Evolutionary conservation across 2,329 filamentous ascomycete genomes (phyloP).

Genomic region (Knufia fluminis): DNA sequence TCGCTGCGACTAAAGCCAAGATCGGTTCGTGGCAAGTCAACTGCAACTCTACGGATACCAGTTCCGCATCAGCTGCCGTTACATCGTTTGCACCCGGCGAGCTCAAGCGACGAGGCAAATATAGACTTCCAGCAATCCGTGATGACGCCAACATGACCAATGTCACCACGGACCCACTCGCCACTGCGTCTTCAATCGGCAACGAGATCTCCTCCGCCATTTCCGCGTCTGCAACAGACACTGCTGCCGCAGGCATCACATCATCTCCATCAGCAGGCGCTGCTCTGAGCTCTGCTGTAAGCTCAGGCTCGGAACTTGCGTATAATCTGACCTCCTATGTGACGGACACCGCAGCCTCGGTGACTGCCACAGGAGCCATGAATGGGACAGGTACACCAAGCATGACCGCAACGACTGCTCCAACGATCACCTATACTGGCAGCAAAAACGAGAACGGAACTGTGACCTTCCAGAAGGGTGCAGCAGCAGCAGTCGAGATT

Average conservation of each 20-base stretch:
- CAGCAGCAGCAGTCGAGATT: background rate
- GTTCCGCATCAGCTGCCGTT: background rate
- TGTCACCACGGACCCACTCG: background rate
- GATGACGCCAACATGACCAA: background rate
- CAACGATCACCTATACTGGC: background rate
- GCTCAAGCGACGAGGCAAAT: slow-evolving; percentile 4
- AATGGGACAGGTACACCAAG: background rate
- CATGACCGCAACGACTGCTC: slow-evolving; percentile 3
- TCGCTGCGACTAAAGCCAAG: slow-evolving; percentile 3
- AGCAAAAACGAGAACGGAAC: background rate
- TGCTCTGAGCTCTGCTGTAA: slow-evolving; percentile 3
- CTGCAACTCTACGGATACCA: background rate
- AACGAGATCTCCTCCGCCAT: slow-evolving; percentile 6
- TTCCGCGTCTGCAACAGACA: background rate
- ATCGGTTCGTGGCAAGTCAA: slow-evolving; percentile 8
- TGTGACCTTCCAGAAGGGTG: background rate
- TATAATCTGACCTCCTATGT: slow-evolving; percentile 3
- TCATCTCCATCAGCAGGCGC: slow-evolving; percentile 4
- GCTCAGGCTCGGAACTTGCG: background rate
- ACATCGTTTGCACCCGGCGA: slow-evolving; percentile 1
- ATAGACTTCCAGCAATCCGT: background rate
- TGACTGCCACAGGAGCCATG: background rate
- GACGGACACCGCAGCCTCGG: background rate
- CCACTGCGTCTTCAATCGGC: background rate
- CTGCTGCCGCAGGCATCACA: background rate